phyloP scores from a whole-genome alignment of 2,329 filamentous ascomycete species.

The Pseudocercospora macadamiae region DNA sequence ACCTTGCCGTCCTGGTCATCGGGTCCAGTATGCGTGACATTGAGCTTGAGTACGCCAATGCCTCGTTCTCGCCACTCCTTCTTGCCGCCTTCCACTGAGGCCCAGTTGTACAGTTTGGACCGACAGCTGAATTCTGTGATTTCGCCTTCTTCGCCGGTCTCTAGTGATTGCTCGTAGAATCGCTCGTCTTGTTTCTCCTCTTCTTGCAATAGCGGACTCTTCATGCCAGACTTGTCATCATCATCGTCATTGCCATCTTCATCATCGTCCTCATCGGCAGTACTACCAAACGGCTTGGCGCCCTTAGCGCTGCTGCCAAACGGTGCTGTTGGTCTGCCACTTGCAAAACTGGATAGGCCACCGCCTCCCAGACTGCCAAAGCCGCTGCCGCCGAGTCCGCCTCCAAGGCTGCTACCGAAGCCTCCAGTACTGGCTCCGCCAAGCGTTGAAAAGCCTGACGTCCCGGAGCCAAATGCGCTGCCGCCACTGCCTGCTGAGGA shows the following conservation, averaged over 20 bases:
- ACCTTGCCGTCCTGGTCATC: slow-evolving; percentile 55
- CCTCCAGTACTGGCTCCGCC: slow-evolving; percentile 26
- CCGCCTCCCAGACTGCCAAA: slow-evolving; percentile 47
- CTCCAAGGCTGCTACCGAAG: slow-evolving; percentile 31
- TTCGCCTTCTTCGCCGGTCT: slow-evolving; percentile 87
- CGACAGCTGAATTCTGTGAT: slow-evolving; percentile 73
- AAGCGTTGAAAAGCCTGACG: slow-evolving; percentile 39
- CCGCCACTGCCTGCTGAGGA: slow-evolving; percentile 26
- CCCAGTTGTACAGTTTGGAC: slow-evolving; percentile 82
- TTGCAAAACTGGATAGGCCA: slow-evolving; percentile 69
- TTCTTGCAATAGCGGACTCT: slow-evolving; percentile 51
- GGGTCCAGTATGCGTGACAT: slow-evolving; percentile 60
- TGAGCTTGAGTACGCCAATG: slow-evolving; percentile 80
- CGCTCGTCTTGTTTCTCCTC: slow-evolving; percentile 68
- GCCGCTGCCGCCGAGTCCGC: slow-evolving; percentile 28
- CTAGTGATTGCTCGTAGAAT: slow-evolving; percentile 65
- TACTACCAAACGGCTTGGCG: slow-evolving; percentile 75
- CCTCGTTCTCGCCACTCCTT: slow-evolving; percentile 89
- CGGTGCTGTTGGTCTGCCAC: slow-evolving; percentile 50
- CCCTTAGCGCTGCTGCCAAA: slow-evolving; percentile 53
- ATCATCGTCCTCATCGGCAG: slow-evolving; percentile 57
- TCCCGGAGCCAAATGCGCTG: slow-evolving; percentile 38
- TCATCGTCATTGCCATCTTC: slow-evolving; percentile 55
- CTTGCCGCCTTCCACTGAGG: slow-evolving; percentile 56
- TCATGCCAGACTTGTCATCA: slow-evolving; percentile 45